Base-by-base conservation (phyloP, 2,329 filamentous ascomycete genomes). In the Aspergillus floridensis region DNA sequence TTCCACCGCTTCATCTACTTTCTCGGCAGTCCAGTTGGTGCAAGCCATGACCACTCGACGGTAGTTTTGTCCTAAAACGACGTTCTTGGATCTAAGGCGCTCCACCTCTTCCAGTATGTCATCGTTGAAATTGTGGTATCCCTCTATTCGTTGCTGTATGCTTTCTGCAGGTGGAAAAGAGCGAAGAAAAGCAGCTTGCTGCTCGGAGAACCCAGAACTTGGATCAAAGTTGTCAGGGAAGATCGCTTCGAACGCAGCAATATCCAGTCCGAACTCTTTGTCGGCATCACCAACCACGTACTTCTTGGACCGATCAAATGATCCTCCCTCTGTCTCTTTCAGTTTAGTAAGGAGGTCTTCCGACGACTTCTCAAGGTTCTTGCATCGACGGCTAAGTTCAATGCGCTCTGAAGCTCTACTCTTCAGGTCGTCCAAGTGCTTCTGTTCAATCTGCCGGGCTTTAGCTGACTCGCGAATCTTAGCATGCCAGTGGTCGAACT, bases 11-110 rank as follows among this genome's bases (percentile, higher is more conserved):
- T 86, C 85, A 67, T 98, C 95, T 14, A 98, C 90, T 59, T 91
- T 85, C 8, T 83, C 82, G 62, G 96, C 92, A 0, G 86, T 83
- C 35, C 93, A 90, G 8, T 87, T 88, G 0, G 92, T 96, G 72
- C 93, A 97, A 12, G 97, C 80, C 56, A 89, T 87, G 24, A 99
- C 92, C 31, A 98, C 91, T 65, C 89, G 90, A 26, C 92, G 85
- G 73, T 97, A 97, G 76, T 95, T 92, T 65, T 89, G 82, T 70
- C 96, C 93, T 3, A 96, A 82, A 56, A 96, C 92, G 4, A 87
- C 88, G 67, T 91, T 93, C 60, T 90, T 87, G 31, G 88, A 88
- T 72, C 91, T 88, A 8, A 99, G 82, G 5, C 84, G 84, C 19
- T 84, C 83, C 2, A 92, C 88, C 66, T 89, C 86, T 53, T 86